Base-by-base conservation (phyloP, 2,329 filamentous ascomycete species). In the Diaporthe eres region DNA sequence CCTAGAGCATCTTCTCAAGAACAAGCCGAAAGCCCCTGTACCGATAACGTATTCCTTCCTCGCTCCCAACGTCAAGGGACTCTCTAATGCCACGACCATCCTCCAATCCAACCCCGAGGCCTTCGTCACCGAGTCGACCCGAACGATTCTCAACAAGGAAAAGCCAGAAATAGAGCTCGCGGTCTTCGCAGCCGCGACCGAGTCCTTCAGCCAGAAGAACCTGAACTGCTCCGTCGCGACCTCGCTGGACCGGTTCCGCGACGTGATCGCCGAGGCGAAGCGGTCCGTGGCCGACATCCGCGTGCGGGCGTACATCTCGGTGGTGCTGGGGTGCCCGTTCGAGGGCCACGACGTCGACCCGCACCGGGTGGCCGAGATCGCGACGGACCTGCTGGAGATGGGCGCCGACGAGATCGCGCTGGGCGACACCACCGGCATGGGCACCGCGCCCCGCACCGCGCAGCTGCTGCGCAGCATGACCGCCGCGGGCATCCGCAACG, bases 391-490 rank as follows among this genome's bases (percentile, higher is more conserved):
- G 67, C 88, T 98, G 1, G 94, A 96, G 81, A 94, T 96, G 88
- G 96, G 96, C 25, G 96, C 95, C 28, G 95, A 98, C 81, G 95
- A 98, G 87, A 95, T 98, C 79, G 94, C 94, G 1, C 90, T 98
- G 0, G 95, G 95, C 9, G 96, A 98, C 81, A 98, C 96, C 0
- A 96, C 95, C 0, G 96, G 96, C 25, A 95, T 97, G 90, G 96
- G 95, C 44, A 97, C 94, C 0, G 92, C 92, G n/a, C 92, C 92
- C 25, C 87, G 91, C 74, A 95, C 93, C 3, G 86, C 87, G 74
- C 90, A 91, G 74, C 85, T 95, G 63, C 86, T 95, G 75, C 88
- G 88, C 78, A 92, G 92, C 74, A 85, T 95, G 84, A 84, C 87
- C 12, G 89, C 91, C 1, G 93, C 93, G 2, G 93, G 92, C 0